Percentiles rank a stretch among this genome's conserved stretches.
Conservation (phyloP, 768 basidiomycete genomes). For the Rossbeevera mucosa region DNA sequence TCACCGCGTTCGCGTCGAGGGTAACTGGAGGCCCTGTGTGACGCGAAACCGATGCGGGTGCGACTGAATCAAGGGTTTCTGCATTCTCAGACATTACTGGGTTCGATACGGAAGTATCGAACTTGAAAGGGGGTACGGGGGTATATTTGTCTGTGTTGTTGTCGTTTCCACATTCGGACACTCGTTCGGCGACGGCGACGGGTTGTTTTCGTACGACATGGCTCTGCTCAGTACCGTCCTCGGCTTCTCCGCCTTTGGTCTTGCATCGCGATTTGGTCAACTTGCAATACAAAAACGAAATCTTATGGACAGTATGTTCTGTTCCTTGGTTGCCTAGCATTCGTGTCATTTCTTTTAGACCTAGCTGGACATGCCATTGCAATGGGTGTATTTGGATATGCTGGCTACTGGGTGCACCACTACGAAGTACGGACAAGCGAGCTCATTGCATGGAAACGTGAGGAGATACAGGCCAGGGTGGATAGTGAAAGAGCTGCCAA, state of each 20-base stretch:
- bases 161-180: constrained; percentile 12
- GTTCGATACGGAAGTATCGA: background rate
- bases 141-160: constrained; percentile 26
- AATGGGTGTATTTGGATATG: constrained; percentile 65
- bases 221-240: constrained; percentile 63
- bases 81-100: constrained; percentile 16
- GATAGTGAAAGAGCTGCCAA: constrained; percentile 22
- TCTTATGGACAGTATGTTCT: constrained; percentile 70
- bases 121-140: background rate
- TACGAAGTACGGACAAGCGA: constrained; percentile 63
- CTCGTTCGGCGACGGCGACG: background rate
- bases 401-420: constrained; percentile 69
- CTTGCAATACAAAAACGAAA: constrained; percentile 80
- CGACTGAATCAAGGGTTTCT: background rate
- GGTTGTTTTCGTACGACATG: constrained; percentile 36
- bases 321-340: background rate
- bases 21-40: background rate
- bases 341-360: constrained; percentile 41
- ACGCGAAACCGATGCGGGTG: constrained; percentile 3
- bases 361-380: constrained; percentile 65
- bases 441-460: constrained; percentile 60
- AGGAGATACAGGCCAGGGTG: constrained; percentile 50
- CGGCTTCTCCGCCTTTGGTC: constrained; percentile 78
- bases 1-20: constrained; percentile 21
- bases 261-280: constrained; percentile 80